Evolutionary conservation across 257 asterid genomes (phyloP).

Genomic region (Nicotiana obtusifolia): DNA sequence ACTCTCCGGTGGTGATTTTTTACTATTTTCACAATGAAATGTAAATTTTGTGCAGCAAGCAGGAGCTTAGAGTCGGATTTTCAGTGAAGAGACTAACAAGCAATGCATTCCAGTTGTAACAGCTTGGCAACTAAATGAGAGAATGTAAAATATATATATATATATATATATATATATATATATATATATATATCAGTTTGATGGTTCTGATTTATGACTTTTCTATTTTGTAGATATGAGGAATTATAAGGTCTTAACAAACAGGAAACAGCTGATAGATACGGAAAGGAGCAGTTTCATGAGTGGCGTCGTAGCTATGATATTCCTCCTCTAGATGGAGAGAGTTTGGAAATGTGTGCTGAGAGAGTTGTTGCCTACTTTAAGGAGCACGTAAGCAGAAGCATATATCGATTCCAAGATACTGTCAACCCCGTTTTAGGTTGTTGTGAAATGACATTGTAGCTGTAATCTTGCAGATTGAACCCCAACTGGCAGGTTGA

Average conservation of each 20-base stretch:
- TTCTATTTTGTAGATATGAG: constrained; percentile 61
- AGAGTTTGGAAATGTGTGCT: constrained; percentile 99
- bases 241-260: constrained; percentile 92
- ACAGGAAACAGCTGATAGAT: constrained; percentile 96
- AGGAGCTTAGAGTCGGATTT: constrained; percentile 77
- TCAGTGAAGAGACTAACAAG: constrained; percentile 80
- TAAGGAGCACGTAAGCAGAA: constrained; percentile 48
- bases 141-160: constrained; percentile 82
- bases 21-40: too few relatives aligned
- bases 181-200: too few relatives aligned
- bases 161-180: too few relatives aligned
- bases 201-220: neutral
- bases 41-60: too few relatives aligned
- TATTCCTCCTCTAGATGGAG: constrained; percentile 94
- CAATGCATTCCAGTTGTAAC: constrained; percentile 91
- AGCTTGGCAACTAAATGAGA: constrained; percentile 97
- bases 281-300: constrained; percentile 85
- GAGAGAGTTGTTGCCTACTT: constrained; percentile 98
- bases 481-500: constrained; percentile 69
- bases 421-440: neutral
- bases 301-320: constrained; percentile 98
- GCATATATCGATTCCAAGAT: neutral
- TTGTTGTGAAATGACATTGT: constrained; percentile 11
- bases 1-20: too few relatives aligned
- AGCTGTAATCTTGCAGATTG: constrained; percentile 54